A percentile compares a stretch with the other conserved stretches of the same genome.
phyloP scores from a whole-genome alignment of 176 grass and related monocot species.

The Eleusine coracana region DNA sequence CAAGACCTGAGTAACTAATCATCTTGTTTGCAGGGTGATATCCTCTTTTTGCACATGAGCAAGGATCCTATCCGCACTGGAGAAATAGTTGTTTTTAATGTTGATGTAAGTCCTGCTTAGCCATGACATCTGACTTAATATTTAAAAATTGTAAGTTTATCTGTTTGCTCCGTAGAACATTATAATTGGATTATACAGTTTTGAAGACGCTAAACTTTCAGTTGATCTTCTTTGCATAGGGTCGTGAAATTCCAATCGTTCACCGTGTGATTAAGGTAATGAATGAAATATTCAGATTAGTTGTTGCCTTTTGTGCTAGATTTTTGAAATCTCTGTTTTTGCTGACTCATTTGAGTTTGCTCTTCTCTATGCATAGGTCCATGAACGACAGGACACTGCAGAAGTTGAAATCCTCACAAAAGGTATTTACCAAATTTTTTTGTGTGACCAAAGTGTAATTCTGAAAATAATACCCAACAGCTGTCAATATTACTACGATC shows the following conservation, averaged over 20 bases:
- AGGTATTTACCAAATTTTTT: conserved; percentile 42
- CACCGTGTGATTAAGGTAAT: conserved; percentile 83
- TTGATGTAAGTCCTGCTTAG: conserved; percentile 57
- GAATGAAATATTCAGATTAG: conserved; percentile 2
- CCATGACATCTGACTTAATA: background rate
- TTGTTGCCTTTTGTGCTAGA: background rate
- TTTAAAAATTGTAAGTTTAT: background rate
- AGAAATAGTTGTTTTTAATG: conserved; percentile 86
- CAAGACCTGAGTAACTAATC: conserved; percentile 23
- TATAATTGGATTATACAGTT: conserved; percentile 12
- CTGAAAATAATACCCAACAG: background rate
- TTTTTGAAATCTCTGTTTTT: background rate
- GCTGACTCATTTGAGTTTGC: conserved; percentile 16
- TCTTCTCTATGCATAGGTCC: conserved; percentile 54
- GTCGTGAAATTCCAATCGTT: conserved; percentile 83
- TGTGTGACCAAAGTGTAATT: conserved; percentile 6
- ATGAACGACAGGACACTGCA: conserved; percentile 71
- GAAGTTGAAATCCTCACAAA: conserved; percentile 91
- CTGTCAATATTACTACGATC: background rate
- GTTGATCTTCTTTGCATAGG: conserved; percentile 49
- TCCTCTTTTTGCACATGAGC: conserved; percentile 75
- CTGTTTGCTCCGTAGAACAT: background rate
- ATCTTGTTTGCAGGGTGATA: conserved; percentile 64
- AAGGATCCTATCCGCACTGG: conserved; percentile 71
- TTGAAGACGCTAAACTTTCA: conserved; percentile 11